These are phyloP conservation scores for Annulohypoxylon moriforme DNA, from an alignment of 495 filamentous ascomycete genomes.

Conservation along the genomic window DNA sequence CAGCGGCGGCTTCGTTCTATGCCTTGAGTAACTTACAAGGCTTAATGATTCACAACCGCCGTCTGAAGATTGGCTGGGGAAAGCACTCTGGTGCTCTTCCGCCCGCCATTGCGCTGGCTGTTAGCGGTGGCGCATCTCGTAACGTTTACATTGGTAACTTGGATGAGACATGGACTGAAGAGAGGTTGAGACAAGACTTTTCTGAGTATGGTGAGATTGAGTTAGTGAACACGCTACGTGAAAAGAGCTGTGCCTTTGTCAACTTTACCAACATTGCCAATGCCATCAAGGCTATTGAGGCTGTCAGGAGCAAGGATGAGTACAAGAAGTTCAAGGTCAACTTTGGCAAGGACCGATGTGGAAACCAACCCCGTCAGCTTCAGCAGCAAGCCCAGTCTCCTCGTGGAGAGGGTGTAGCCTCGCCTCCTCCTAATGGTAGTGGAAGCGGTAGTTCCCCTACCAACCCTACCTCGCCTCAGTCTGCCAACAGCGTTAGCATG, in stretches of 20 bases:
- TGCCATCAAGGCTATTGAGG: conserved; percentile 98
- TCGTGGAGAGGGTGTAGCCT: conserved; percentile 71
- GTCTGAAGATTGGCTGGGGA: conserved; percentile 98
- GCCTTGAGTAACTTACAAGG: conserved; percentile 96
- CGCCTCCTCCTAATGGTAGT: conserved; percentile 70
- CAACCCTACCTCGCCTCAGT: conserved; percentile 51
- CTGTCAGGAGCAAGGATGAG: conserved; percentile 91
- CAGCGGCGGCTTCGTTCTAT: conserved; percentile 97
- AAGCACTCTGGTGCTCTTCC: conserved; percentile 98
- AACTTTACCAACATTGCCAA: conserved; percentile 99
- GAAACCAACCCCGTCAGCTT: conserved; percentile 91
- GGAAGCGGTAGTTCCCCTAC: conserved; percentile 66
- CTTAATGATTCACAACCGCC: conserved; percentile 98
- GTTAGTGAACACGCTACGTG: conserved; percentile 92
- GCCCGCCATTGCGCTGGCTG: conserved; percentile 94
- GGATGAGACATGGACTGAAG: conserved; percentile 96
- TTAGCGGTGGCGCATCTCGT: conserved; percentile 93
- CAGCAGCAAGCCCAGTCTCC: conserved; percentile 75
- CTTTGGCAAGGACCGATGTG: conserved; percentile 98
- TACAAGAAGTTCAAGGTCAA: conserved; percentile 99
- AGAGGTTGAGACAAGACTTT: conserved; percentile 94
- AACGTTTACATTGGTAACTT: conserved; percentile 99
- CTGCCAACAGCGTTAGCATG: conserved; percentile 64
- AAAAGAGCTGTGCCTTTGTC: conserved; percentile 99
- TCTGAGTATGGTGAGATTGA: conserved; percentile 98